A percentile compares a stretch with the other conserved stretches of the same genome.
Evolutionary conservation across 1,284 basidiomycete species (phyloP).

Genomic region (Irpex rosettiformis): DNA sequence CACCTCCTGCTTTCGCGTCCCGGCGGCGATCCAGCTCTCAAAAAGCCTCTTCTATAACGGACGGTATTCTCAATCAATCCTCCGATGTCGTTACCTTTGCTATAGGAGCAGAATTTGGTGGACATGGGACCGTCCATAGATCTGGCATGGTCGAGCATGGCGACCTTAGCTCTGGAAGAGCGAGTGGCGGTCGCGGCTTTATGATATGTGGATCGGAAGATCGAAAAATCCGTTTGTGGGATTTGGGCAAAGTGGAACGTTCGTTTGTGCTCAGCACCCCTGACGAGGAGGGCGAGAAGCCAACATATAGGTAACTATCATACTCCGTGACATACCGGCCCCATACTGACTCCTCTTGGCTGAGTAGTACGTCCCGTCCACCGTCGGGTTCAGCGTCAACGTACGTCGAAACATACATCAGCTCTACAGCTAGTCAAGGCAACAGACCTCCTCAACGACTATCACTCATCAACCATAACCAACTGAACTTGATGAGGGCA

Average conservation of each 20-base stretch:
- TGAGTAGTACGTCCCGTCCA: conserved; percentile 30
- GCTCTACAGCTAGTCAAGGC: conserved; percentile 40
- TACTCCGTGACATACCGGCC: too few relatives aligned
- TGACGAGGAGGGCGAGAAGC: conserved; percentile 65
- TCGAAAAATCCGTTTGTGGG: conserved; percentile 79
- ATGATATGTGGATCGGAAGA: conserved; percentile 84
- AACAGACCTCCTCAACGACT: conserved; percentile 73
- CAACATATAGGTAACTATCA: conserved; percentile 59
- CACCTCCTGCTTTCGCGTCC: conserved; percentile 14
- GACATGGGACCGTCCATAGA: conserved; percentile 51
- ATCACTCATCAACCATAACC: conserved; percentile 74
- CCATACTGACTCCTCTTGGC: too few relatives aligned
- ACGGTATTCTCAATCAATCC: conserved; percentile 35
- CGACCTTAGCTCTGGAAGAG: conserved; percentile 34
- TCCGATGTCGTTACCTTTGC: conserved; percentile 63
- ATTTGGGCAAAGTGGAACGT: conserved; percentile 67
- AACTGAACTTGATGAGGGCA: conserved; percentile 71
- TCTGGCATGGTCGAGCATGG: conserved; percentile 52
- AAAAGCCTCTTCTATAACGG: conserved; percentile 29
- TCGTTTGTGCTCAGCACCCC: conserved; percentile 72
- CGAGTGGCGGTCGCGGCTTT: conserved; percentile 56
- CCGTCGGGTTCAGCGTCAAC: conserved; percentile 41
- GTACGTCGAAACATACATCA: conserved; percentile 66
- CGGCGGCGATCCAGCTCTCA: conserved; percentile 19
- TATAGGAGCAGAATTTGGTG: conserved; percentile 71